Evolutionary conservation across 1,284 basidiomycete species (phyloP).

Genomic region (Marasmius sp.): DNA sequence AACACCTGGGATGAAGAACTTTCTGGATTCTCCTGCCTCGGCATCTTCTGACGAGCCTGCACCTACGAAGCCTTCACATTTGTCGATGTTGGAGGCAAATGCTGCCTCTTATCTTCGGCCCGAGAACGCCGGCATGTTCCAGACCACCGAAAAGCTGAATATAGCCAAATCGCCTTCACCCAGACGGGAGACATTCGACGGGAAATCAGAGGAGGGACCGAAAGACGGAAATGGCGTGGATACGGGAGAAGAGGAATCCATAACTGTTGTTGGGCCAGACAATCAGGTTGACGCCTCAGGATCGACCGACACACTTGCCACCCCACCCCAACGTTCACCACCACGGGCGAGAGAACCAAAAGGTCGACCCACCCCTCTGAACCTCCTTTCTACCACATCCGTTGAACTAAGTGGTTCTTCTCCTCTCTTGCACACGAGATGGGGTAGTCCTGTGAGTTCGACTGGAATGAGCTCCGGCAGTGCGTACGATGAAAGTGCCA

Average conservation of each 20-base stretch:
- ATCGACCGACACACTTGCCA: not conserved
- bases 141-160: not conserved
- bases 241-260: not conserved
- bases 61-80: not conserved
- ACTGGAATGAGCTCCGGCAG: conserved; percentile 11
- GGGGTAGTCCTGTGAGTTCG: conserved; percentile 15
- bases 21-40: not conserved
- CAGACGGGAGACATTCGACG: not conserved
- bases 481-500: conserved; percentile 9
- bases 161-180: not conserved
- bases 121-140: not conserved
- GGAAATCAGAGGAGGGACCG: not conserved
- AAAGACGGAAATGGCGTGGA: not conserved
- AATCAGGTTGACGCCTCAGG: not conserved
- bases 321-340: conserved; percentile 9
- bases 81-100: not conserved
- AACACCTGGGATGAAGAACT: no score
- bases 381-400: not conserved
- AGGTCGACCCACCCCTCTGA: conserved; percentile 12
- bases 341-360: conserved; percentile 34
- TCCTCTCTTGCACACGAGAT: conserved; percentile 19
- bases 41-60: not conserved
- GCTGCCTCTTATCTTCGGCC: not conserved
- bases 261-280: not conserved
- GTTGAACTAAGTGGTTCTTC: conserved; percentile 9